Conservation (phyloP, 1,284 basidiomycete species). For the Neolentinus lepideus region DNA sequence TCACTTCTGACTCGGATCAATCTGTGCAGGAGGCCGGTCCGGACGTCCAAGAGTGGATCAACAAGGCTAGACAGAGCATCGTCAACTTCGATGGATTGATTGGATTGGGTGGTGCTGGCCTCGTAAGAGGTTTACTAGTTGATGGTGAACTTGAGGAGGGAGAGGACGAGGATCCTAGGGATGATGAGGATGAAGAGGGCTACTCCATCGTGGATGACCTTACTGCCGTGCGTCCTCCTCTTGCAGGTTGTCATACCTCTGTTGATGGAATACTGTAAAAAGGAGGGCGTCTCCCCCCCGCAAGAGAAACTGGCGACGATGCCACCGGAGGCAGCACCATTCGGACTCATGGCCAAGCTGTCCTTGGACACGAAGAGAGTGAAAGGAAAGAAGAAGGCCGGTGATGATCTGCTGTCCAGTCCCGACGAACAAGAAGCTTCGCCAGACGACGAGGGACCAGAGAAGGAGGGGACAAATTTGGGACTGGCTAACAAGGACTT, state of each 20-base stretch:
- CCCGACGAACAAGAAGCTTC: conserved; percentile 38
- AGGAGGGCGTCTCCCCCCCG: conserved; percentile 18
- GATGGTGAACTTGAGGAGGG: conserved; percentile 15
- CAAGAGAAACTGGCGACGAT: conserved; percentile 40
- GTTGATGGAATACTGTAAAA: conserved; percentile 5
- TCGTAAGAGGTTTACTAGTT: conserved; percentile 42
- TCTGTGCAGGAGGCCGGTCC: conserved; percentile 18
- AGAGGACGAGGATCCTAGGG: conserved; percentile 3
- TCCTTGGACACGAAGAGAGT: conserved; percentile 38
- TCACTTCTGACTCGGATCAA: conserved; percentile 1
- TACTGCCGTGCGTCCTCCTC: conserved; percentile 1
- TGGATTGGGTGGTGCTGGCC: conserved; percentile 45
- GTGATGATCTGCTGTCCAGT: conserved; percentile 31
- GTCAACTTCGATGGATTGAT: conserved; percentile 60
- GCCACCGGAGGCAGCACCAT: conserved; percentile 55
- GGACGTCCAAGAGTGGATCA: conserved; percentile 63
- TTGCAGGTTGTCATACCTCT: background rate
- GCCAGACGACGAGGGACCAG: conserved; percentile 21
- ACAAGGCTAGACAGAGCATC: conserved; percentile 58
- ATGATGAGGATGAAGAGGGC: conserved; percentile 10
- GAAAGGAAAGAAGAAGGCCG: conserved; percentile 32
- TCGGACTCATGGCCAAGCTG: conserved; percentile 63
- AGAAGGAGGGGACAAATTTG: conserved; percentile 37
- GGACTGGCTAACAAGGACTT: conserved; percentile 61
- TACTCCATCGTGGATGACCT: conserved; percentile 5